Percentiles rank a stretch among this genome's conserved stretches.
These are phyloP conservation scores for Cryptococcus sp. DNA, from an alignment of 1,284 basidiomycete species.

Conservation along the genomic window DNA sequence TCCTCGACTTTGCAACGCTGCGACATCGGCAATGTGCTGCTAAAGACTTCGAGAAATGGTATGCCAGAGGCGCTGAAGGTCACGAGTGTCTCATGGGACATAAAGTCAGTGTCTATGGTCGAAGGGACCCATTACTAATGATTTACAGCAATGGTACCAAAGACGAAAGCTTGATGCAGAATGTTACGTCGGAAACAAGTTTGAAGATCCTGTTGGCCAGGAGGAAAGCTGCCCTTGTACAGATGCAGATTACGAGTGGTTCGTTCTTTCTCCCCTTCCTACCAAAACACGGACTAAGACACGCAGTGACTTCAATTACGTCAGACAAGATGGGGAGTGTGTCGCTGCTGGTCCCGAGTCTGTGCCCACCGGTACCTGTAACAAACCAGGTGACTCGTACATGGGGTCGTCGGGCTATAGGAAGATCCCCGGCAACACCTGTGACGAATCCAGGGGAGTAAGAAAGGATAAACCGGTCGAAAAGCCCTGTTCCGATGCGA, in stretches of 20 bases:
- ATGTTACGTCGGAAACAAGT: slow-evolving; percentile 92
- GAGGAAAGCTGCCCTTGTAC: slow-evolving; percentile 80
- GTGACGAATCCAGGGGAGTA: slow-evolving; percentile 52
- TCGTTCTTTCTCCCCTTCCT: slow-evolving; percentile 19
- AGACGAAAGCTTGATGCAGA: slow-evolving; percentile 77
- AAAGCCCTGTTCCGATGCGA: slow-evolving; percentile 71
- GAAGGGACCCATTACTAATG: not conserved
- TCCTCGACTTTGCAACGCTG: slow-evolving; percentile 76
- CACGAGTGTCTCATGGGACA: slow-evolving; percentile 89
- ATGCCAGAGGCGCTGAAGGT: slow-evolving; percentile 63
- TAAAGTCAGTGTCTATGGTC: slow-evolving; percentile 56
- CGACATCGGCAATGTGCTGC: slow-evolving; percentile 66
- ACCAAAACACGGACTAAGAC: slow-evolving; percentile 4
- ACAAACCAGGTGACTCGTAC: slow-evolving; percentile 61
- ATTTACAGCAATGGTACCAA: slow-evolving; percentile 78
- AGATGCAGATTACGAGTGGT: slow-evolving; percentile 92
- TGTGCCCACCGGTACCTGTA: slow-evolving; percentile 74
- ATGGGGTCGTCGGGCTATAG: slow-evolving; percentile 86
- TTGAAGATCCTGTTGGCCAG: slow-evolving; percentile 72
- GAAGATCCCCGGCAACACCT: slow-evolving; percentile 89
- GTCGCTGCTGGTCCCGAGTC: slow-evolving; percentile 77
- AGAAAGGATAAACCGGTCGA: slow-evolving; percentile 65
- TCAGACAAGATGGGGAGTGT: slow-evolving; percentile 65
- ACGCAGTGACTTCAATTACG: slow-evolving; percentile 41
- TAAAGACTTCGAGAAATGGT: slow-evolving; percentile 82